Evolutionary conservation across 225 moss, liverwort and hornwort genomes (phyloP), one percentile per base, ranked within the genome.

Genomic region (Anthoceros angustus): DNA sequence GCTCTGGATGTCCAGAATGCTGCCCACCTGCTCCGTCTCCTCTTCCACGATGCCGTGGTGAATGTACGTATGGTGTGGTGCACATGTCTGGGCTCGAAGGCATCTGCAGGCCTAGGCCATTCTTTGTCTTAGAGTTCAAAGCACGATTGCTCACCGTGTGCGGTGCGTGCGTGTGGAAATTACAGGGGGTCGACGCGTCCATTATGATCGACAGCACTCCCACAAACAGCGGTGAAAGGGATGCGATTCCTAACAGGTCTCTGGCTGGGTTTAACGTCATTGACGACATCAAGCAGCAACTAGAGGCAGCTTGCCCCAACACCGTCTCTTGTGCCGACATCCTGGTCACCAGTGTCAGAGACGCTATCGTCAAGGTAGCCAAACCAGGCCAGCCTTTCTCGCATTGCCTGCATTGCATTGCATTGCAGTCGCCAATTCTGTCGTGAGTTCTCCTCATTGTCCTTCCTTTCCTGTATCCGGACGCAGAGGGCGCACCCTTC

Each of bases 21-120:
- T 8, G 42, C 67, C 46, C 14, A 38, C 39, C 61, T 69, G 10
- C 24, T 69, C 39, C 69, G 69, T 10, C 24, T 69, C 16, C 61
- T 60, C 21, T 69, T 69, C 49, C 69, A 69, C 21, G 61, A 69
- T 41, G 55, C 39, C 61, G 55, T 69, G 39, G 69, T 69, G n/a
- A n/a, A 50, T 46, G 46, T 67, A 48, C 24, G 46, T 5, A 1
- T 4, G 2, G 2, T 32, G 32, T 1, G 32, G 32, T 32, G 32
- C 32, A 32, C 32, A n/a, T n/a, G 32, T 32, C 32, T 32, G 32
- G 4, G 32, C 32, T 32, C 32, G 32, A 32, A 55, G n/a, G n/a
- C 7, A 23, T 55, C 14, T 55, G n/a, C 23, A 23, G 18, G 2
- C n/a, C 12, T 48, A 2, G 12, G 14, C 14, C 14, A 18, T 12